These are phyloP conservation scores for Irpex rosettiformis DNA, from an alignment of 1,284 basidiomycete genomes.

Conservation along the genomic window DNA sequence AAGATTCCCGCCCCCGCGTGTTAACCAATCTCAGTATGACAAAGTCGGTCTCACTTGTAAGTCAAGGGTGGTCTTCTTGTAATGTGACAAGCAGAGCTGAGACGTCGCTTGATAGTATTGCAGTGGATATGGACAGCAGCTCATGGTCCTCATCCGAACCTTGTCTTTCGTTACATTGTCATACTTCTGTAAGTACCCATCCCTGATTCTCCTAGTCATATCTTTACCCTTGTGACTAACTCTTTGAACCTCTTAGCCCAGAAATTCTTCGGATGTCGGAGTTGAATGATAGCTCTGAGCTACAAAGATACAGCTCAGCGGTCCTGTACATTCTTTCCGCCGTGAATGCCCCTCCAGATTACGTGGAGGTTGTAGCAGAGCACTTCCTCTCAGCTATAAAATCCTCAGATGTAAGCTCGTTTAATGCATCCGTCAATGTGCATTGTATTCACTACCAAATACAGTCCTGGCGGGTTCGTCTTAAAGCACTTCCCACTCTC, in stretches of 20 bases:
- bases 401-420: constrained; percentile 54
- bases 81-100: constrained; percentile 12
- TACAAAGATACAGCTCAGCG: constrained; percentile 69
- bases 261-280: constrained; percentile 81
- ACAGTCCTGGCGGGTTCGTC: constrained; percentile 77
- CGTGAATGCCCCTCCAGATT: constrained; percentile 59
- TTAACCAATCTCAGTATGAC: constrained; percentile 82
- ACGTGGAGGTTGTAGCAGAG: constrained; percentile 55
- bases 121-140: constrained; percentile 78
- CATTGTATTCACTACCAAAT: background rate
- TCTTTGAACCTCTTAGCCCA: constrained; percentile 41
- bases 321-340: constrained; percentile 76
- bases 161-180: constrained; percentile 73
- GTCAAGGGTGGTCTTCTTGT: constrained; percentile 21
- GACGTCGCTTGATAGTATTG: constrained; percentile 47
- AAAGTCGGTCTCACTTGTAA: constrained; percentile 77
- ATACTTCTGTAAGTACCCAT: constrained; percentile 77
- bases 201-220: background rate
- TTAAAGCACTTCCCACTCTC: constrained; percentile 69
- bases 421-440: constrained; percentile 9
- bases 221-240: background rate
- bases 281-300: constrained; percentile 72
- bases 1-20: constrained; percentile 82
- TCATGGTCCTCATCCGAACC: constrained; percentile 62
- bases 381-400: constrained; percentile 66